Base-by-base conservation (phyloP, 345 rosid genomes). In the Brassica carinata region DNA sequence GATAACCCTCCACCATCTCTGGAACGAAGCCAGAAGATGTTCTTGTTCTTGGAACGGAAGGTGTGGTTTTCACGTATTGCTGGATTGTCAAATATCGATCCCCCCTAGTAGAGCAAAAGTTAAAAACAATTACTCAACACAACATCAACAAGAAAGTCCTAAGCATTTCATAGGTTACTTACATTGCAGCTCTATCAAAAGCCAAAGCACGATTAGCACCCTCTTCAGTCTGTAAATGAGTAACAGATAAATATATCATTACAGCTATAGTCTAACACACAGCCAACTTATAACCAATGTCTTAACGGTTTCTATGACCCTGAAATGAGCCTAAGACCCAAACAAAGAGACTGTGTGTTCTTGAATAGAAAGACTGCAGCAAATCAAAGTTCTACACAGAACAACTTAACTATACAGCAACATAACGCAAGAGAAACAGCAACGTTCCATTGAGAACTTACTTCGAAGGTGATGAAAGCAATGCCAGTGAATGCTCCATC, bases 401-500 rank as follows among this genome's bases (percentile, higher is more conserved):
- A 7, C 26, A 23, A 23, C 26, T 1, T 23, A 2, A 64, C 34
- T 15, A 72, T 15, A 63, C 67, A 26, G 58, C 48, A 79, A 33
- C 62, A 13, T 26, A 34, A 15, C 9, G 9, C 7, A 63, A 11
- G n/a, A 72, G 69, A 67, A 45, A 57, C 72, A 65, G 26, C 8
- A 64, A 69, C 5, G 17, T 55, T 62, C 7, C 43, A 40, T 2
- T 3, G 11, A 79, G 65, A 64, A 31, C 84, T 77, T 82, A 90
- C 98, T 89, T 92, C 81, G 62, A 95, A 96, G 71, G 84, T 85
- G 29, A 93, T 84, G 67, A 92, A 88, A 43, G 99, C 91, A 11
- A 96, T 93, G 31, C 98, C 99, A 84, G 90, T 90, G 69, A 96
- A 96, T 82, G 87, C 86, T 34, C 97, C 97, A 58, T 85, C 93